Evolutionary conservation across 129 eudicot genomes (phyloP).

Genomic region (Centrapalus pauciflorus): DNA sequence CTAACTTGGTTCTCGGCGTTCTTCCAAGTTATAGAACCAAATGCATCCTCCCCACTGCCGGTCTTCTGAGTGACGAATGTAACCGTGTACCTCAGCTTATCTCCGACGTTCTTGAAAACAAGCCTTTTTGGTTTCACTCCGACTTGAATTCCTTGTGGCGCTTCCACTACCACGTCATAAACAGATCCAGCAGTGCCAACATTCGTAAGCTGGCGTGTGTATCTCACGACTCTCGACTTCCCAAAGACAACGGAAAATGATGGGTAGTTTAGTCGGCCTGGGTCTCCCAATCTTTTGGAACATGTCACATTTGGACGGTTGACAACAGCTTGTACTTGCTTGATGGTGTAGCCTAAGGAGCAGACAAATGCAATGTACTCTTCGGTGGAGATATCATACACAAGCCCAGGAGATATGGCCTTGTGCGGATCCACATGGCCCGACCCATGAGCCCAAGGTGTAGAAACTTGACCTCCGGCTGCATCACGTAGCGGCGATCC

Average conservation of each 20-base stretch:
- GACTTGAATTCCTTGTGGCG: constrained; percentile 47
- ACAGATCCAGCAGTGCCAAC: constrained; percentile 58
- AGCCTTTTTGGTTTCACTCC: constrained; percentile 58
- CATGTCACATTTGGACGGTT: constrained; percentile 69
- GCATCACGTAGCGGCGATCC: constrained; percentile 71
- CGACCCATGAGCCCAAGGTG: constrained; percentile 72
- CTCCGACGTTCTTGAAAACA: constrained; percentile 61
- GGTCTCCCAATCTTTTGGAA: constrained; percentile 43
- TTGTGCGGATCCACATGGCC: constrained; percentile 90
- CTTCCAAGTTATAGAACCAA: constrained; percentile 73
- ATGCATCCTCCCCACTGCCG: constrained; percentile 35
- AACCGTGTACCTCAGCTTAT: constrained; percentile 57
- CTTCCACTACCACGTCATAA: constrained; percentile 41
- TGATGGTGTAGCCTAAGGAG: constrained; percentile 53
- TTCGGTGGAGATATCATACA: constrained; percentile 54
- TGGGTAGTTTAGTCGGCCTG: constrained; percentile 86
- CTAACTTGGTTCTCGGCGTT: constrained; percentile 55
- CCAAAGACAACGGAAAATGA: constrained; percentile 74
- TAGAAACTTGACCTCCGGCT: constrained; percentile 47
- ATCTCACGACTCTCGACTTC: constrained; percentile 57
- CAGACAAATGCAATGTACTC: constrained; percentile 78
- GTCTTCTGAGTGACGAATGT: constrained; percentile 58
- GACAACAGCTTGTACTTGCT: constrained; percentile 43
- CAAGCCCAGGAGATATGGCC: constrained; percentile 89
- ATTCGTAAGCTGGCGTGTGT: constrained; percentile 71